phyloP scores from a whole-genome alignment of 2,329 filamentous ascomycete species.

The Cadophora malorum region DNA sequence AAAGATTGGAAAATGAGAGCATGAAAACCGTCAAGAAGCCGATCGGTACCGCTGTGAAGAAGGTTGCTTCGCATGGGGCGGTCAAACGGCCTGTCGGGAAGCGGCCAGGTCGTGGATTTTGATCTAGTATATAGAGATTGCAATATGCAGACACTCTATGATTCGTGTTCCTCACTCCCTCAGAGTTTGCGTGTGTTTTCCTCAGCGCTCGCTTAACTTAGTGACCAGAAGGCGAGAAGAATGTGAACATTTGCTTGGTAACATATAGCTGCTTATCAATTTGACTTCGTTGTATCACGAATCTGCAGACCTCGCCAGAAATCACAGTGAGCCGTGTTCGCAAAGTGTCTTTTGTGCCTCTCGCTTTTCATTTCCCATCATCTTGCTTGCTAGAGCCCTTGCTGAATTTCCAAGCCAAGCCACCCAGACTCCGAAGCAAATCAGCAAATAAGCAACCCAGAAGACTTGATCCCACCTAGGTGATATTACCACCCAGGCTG shows the following conservation, averaged over 20 bases:
- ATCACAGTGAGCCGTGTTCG: too few relatives aligned
- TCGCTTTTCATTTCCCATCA: neutral
- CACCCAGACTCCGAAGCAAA: neutral
- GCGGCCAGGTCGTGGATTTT: constrained; percentile 58
- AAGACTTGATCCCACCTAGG: neutral
- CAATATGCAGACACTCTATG: neutral
- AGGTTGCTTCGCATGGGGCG: constrained; percentile 65
- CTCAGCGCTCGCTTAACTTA: too few relatives aligned
- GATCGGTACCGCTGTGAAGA: constrained; percentile 53
- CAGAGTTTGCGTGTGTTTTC: too few relatives aligned
- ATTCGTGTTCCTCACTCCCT: too few relatives aligned
- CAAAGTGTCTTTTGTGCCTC: too few relatives aligned
- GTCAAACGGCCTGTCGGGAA: constrained; percentile 67
- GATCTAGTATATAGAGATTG: constrained; percentile 18
- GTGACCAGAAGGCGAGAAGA: too few relatives aligned
- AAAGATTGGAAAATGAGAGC: constrained; percentile 57
- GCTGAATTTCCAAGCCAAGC: neutral
- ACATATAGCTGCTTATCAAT: too few relatives aligned
- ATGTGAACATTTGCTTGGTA: neutral
- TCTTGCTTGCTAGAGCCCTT: neutral
- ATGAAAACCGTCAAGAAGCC: constrained; percentile 54
- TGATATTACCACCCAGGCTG: constrained; percentile 9
- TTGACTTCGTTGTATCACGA: too few relatives aligned
- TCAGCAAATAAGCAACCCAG: neutral
- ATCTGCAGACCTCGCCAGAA: too few relatives aligned